These are phyloP conservation scores for Oenanthe javanica DNA, from an alignment of 140 eudicot genomes.

Conservation along the genomic window DNA sequence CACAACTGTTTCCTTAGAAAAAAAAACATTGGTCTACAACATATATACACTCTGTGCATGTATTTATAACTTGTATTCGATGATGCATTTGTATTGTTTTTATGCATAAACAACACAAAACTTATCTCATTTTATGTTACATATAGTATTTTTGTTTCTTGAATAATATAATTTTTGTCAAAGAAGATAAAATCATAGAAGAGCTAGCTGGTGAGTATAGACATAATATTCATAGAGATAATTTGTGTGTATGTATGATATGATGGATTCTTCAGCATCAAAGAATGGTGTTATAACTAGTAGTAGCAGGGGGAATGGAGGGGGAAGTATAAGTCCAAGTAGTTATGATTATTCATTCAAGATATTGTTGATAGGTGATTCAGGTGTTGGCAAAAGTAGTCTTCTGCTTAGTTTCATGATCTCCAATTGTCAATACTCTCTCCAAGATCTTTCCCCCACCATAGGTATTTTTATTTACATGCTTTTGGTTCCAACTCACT, in stretches of 20 bases:
- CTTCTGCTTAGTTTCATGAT: conserved; percentile 60
- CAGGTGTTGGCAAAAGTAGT: conserved; percentile 83
- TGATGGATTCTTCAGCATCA: conserved; percentile 22
- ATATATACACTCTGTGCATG: background rate
- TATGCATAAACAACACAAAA: background rate
- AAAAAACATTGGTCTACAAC: conserved; percentile 28
- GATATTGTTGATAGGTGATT: conserved; percentile 71
- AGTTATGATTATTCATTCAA: conserved; percentile 76
- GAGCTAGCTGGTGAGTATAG: background rate
- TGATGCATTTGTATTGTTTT: background rate
- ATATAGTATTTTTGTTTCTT: background rate
- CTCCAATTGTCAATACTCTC: conserved; percentile 31
- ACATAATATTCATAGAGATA: too few species aligned
- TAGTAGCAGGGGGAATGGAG: conserved; percentile 15
- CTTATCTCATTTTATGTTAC: background rate
- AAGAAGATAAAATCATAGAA: too few species aligned
- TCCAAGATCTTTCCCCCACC: conserved; percentile 64
- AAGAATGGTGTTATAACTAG: background rate
- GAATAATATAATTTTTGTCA: background rate
- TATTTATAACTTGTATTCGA: background rate
- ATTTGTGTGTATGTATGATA: too few species aligned
- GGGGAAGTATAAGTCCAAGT: conserved; percentile 14
- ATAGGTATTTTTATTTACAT: conserved; percentile 32
- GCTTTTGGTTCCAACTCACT: background rate
- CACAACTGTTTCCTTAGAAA: conserved; percentile 30